Conservation (phyloP, 257 asterid species). For the Linderniella brevidens region DNA sequence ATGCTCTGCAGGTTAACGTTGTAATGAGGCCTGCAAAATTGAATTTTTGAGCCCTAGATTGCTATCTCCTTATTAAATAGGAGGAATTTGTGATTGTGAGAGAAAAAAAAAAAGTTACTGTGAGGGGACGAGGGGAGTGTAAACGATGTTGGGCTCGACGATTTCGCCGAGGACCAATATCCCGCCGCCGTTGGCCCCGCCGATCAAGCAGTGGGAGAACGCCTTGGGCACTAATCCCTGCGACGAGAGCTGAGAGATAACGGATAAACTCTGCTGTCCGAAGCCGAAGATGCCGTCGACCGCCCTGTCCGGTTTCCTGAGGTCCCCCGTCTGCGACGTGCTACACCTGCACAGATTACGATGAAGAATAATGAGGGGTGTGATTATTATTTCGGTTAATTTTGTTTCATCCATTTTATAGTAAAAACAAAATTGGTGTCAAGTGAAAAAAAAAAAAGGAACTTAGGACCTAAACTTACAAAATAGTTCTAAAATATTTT, state of each 20-base stretch:
- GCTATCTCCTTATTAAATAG: neutral
- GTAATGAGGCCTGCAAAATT: conserved; percentile 73
- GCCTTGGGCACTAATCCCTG: conserved; percentile 63
- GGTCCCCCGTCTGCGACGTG: conserved; percentile 84
- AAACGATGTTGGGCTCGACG: conserved; percentile 77
- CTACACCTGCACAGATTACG: conserved; percentile 58
- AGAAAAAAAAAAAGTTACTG: conserved; percentile 45
- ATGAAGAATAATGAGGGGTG: neutral
- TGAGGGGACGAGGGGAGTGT: conserved; percentile 85
- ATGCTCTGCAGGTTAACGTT: conserved; percentile 72
- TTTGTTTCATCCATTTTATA: no score
- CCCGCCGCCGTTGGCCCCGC: conserved; percentile 73
- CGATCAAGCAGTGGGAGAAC: conserved; percentile 87
- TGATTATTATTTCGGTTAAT: no score
- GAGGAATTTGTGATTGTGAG: neutral
- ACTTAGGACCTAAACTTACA: no score
- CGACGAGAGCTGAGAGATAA: conserved; percentile 76
- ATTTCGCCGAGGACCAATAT: conserved; percentile 81
- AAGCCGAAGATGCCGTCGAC: conserved; percentile 98
- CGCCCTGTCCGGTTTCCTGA: conserved; percentile 87
- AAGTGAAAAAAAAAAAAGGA: neutral
- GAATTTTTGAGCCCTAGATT: neutral
- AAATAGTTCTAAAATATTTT: no score
- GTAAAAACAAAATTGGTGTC: neutral
- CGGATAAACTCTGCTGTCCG: conserved; percentile 90